Evolutionary conservation across 2,329 filamentous ascomycete species (phyloP), one percentile per base, ranked within the genome.

Genomic region (Rhexocercosporidium sp.): DNA sequence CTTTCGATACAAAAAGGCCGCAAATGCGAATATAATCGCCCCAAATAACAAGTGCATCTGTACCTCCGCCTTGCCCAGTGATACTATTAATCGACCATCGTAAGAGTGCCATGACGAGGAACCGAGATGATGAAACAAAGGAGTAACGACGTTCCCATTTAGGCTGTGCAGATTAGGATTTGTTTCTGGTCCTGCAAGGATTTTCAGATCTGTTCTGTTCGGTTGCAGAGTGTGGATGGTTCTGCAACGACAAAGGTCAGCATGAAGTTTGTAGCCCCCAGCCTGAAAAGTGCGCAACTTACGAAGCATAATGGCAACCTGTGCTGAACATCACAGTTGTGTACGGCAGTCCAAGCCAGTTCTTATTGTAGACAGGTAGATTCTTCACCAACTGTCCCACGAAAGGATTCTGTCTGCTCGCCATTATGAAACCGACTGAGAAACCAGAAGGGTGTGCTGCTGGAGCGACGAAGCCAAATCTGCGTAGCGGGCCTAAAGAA

Each of bases 301-400:
- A 79, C 76, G 79, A 81, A 27, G 78, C 79, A 65, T 79, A 82
- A 66, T 82, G 79, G 47, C 79, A 81, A 14, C 79, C 79, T 0
- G 80, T 81, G 68, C 79, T 81, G 68, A 81, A 81, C 80, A 81
- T 82, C 37, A 82, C 78, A 2, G 79, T 80, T 3, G 77, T 70
- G 59, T 82, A 81, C 0, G 80, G 79, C 37, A 81, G 67, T 2
- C 78, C 74, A 20, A 81, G 74, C 79, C 80, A 82, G n/a, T 76
- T 69, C 5, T 73, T 74, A 67, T 82, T 78, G 59, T 81, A 81
- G 0, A 69, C 66, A 0, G 71, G 67, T 0, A 81, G 73, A 37
- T 78, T 78, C 6, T 69, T 54, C 14, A 82, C 77, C 22, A 81
- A 68, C 27, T 76, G 69, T 6, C 73, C 70, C 6, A 81, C 74